Conservation (phyloP, 2,329 filamentous ascomycete species). For the Aspergillus japonicus region DNA sequence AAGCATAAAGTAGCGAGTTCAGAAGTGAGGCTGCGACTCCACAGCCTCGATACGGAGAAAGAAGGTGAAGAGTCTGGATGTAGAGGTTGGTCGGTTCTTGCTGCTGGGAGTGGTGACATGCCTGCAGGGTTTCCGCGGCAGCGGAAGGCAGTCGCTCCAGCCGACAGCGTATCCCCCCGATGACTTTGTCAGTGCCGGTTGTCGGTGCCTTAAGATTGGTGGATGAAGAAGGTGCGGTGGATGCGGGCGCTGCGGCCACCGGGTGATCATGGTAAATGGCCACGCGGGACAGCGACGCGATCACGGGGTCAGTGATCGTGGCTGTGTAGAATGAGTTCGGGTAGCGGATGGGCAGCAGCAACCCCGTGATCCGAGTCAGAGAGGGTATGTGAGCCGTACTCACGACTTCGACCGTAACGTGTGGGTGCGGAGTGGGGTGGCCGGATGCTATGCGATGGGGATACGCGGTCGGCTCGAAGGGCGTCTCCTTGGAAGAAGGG, state of each 20-base stretch:
- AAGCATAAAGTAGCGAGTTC: constrained; percentile 38
- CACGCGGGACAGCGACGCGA: constrained; percentile 57
- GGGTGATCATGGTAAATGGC: constrained; percentile 57
- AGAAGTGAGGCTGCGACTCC: constrained; percentile 60
- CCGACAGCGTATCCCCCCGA: constrained; percentile 51
- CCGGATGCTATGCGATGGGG: constrained; percentile 28
- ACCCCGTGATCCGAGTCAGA: constrained; percentile 57
- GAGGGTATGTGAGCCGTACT: constrained; percentile 55
- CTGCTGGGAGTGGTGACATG: constrained; percentile 8
- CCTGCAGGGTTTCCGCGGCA: constrained; percentile 9
- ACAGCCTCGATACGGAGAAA: constrained; percentile 58
- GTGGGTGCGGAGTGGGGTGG: constrained; percentile 42
- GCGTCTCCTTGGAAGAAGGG: constrained; percentile 23
- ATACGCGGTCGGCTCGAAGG: constrained; percentile 32
- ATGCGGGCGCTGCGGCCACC: constrained; percentile 25
- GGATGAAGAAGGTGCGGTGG: constrained; percentile 12
- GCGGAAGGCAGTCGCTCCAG: constrained; percentile 38
- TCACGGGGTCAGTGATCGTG: constrained; percentile 55
- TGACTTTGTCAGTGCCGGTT: constrained; percentile 43
- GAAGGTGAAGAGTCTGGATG: constrained; percentile 60
- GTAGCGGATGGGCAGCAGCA: constrained; percentile 62
- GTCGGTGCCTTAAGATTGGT: constrained; percentile 16
- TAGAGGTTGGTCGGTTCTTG: constrained; percentile 51
- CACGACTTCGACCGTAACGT: constrained; percentile 55
- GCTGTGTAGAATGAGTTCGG: constrained; percentile 61